Conservation (phyloP, 2,329 filamentous ascomycete species). For the Fusarium oligoseptatum region DNA sequence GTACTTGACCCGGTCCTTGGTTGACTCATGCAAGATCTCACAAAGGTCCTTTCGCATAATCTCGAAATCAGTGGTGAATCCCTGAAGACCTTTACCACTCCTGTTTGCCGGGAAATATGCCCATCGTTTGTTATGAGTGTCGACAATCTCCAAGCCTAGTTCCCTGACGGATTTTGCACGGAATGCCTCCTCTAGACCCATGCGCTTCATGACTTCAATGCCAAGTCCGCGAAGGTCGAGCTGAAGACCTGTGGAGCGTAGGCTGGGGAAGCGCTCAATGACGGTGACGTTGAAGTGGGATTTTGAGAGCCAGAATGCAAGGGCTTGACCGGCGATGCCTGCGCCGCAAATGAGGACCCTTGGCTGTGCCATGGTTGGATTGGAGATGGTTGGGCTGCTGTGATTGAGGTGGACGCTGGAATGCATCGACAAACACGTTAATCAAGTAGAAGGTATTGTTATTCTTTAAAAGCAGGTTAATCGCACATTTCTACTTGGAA, state of each 20-base stretch:
- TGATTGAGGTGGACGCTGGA: neutral
- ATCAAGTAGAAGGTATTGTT: neutral
- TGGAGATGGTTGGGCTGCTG: neutral
- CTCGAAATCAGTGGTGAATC: neutral
- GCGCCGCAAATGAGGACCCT: neutral
- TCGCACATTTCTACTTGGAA: too few relatives aligned
- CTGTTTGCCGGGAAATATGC: neutral
- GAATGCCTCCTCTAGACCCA: neutral
- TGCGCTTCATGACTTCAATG: neutral
- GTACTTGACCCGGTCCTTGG: neutral
- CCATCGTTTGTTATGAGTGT: neutral
- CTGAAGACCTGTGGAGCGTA: neutral
- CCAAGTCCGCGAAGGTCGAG: neutral
- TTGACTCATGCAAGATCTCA: neutral
- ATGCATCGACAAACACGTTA: neutral
- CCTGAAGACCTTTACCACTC: neutral
- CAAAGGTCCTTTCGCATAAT: neutral
- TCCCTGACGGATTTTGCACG: neutral
- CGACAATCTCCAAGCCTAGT: neutral
- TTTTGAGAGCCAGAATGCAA: neutral
- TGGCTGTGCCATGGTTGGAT: neutral
- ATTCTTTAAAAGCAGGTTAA: too few relatives aligned
- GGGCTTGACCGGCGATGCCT: neutral
- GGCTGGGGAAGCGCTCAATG: neutral
- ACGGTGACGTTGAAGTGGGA: neutral